phyloP scores from a whole-genome alignment of 148 eudicot genomes.

The Vaccinium vitisidaea region DNA sequence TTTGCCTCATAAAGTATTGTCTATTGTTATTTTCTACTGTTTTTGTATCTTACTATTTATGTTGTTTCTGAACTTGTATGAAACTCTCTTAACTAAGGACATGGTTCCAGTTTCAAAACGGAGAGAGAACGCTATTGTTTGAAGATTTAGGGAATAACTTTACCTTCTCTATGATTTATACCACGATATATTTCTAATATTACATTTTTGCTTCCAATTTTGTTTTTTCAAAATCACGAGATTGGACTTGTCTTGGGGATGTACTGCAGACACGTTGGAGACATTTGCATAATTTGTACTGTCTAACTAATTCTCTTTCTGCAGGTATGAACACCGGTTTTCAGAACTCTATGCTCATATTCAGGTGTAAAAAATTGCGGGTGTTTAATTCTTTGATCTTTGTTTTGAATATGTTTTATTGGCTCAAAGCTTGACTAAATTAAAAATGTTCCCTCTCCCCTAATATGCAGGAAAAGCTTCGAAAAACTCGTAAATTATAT shows the following conservation, averaged over 20 bases:
- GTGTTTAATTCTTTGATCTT: background rate
- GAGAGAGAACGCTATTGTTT: background rate
- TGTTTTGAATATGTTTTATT: background rate
- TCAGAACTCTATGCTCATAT: constrained; percentile 62
- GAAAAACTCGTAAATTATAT: constrained; percentile 61
- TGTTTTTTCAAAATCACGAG: background rate
- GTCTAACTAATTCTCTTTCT: constrained; percentile 19
- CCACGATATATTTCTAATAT: background rate
- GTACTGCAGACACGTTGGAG: background rate
- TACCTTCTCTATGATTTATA: background rate
- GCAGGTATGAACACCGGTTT: constrained; percentile 70
- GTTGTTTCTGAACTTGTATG: background rate
- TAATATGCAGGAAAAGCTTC: constrained; percentile 47
- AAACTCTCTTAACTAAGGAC: background rate
- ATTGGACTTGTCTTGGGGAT: background rate
- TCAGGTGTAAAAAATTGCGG: constrained; percentile 38
- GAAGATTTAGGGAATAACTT: constrained; percentile 1
- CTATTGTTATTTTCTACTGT: background rate
- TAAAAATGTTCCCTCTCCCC: background rate
- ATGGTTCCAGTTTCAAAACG: background rate
- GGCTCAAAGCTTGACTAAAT: background rate
- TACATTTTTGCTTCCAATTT: background rate
- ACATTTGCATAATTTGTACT: background rate
- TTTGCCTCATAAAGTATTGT: background rate
- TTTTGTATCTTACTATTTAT: background rate